Evolutionary conservation across 2,329 filamentous ascomycete genomes (phyloP), one percentile per base, ranked within the genome.

Genomic region (Fusarium penzigii): DNA sequence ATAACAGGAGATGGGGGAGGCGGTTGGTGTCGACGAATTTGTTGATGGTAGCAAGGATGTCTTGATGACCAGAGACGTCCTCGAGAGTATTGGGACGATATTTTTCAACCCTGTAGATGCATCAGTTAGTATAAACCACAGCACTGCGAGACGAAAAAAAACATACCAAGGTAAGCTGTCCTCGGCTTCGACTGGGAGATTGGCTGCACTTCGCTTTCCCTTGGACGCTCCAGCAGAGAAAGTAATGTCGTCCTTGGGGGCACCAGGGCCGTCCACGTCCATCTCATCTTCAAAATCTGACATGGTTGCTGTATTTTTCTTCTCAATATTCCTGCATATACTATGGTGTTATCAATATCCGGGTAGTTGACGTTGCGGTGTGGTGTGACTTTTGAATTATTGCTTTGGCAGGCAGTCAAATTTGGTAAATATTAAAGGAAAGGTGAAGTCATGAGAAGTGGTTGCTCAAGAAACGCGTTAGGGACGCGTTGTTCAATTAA

Each of bases 11-110:
- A 77, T 99, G 94, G 8, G 94, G 94, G 48, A 99, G 81, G 62
- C 92, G 85, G 75, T 99, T 97, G 51, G 90, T 84, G 69, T 97
- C 92, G 68, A 99, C 85, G 66, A 99, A 99, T 71, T 92, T 94
- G 80, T 97, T 97, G 76, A 99, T 96, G 2, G 94, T 99, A 5
- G 92, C 87, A 58, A 99, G 85, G 67, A 99, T 97, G 73, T 99
- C 94, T 69, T 97, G 89, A 72, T 99, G 94, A 17, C 94, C 94
- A 3, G 92, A 96, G 52, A 99, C 94, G 72, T 99, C 94, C 62
- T 88, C 85, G 42, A 99, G 84, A 2, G 89, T 91, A 56, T 87
- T 86, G 16, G 94, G 94, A 48, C 94, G 85, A 74, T 97, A 99
- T 68, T 99, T 99, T 70, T 99, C 94, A 9, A 99, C 92, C 92